Evolutionary conservation across 257 asterid genomes (phyloP), one percentile per base, ranked within the genome.

Genomic region (Jasminum sambac): DNA sequence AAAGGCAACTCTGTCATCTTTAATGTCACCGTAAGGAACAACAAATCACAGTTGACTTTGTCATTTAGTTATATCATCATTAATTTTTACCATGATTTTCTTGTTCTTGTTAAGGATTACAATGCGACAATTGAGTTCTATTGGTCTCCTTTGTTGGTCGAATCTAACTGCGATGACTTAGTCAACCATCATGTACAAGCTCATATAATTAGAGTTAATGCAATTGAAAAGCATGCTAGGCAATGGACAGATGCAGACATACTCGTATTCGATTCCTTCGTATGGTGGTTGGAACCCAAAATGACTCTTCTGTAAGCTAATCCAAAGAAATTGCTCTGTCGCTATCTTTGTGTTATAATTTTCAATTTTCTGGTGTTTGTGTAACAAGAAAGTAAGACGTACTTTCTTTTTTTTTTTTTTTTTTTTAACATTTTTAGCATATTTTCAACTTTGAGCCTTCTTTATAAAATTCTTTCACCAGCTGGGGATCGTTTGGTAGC

Each of bases 401-500:
- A n/a, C n/a, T n/a, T n/a, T n/a, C n/a, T n/a, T n/a, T n/a, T n/a
- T n/a, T n/a, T n/a, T n/a, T n/a, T n/a, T n/a, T n/a, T n/a, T n/a
- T n/a, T n/a, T n/a, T n/a, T n/a, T n/a, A n/a, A n/a, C n/a, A n/a
- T n/a, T n/a, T n/a, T n/a, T n/a, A n/a, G n/a, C n/a, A n/a, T n/a
- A n/a, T n/a, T n/a, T n/a, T n/a, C n/a, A n/a, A n/a, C n/a, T n/a
- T n/a, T n/a, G n/a, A n/a, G n/a, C n/a, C n/a, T n/a, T n/a, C n/a
- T n/a, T n/a, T n/a, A n/a, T n/a, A n/a, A n/a, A n/a, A n/a, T 3
- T 8, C 2, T 11, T 41, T 48, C 16, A 30, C 37, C 66, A 80
- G 90, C 76, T 80, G 90, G 90, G 88, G 88, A 46, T 80, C 88
- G 1, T 85, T 83, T 26, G 76, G 73, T 6, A 72, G 77, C 68